These are phyloP conservation scores for Microbotryum saponariae DNA, from an alignment of 1,284 basidiomycete genomes.

Conservation along the genomic window DNA sequence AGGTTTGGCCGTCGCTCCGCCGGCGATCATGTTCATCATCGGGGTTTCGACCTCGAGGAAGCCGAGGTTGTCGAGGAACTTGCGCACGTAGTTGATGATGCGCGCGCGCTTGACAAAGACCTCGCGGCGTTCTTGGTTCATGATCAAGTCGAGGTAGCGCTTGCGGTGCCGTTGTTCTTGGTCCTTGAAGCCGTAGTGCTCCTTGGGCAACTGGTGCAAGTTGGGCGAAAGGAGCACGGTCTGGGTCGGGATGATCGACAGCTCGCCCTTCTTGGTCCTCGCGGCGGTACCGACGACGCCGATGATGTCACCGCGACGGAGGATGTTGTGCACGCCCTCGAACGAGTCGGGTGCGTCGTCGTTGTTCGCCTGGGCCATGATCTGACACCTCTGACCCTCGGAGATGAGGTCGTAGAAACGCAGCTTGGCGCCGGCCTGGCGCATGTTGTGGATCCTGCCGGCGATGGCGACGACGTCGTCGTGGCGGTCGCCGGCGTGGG, in stretches of 20 bases:
- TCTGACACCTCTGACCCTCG: constrained; percentile 89
- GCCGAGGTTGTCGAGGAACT: constrained; percentile 81
- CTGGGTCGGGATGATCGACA: constrained; percentile 75
- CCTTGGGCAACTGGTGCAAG: constrained; percentile 83
- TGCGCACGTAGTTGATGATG: constrained; percentile 84
- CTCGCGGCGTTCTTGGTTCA: constrained; percentile 82
- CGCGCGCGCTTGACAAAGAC: constrained; percentile 76
- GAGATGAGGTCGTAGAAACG: constrained; percentile 91
- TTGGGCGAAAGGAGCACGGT: constrained; percentile 91
- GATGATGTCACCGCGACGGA: constrained; percentile 93
- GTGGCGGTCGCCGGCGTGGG: constrained; percentile 39
- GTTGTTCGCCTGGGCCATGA: constrained; percentile 69
- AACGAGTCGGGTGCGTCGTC: constrained; percentile 64
- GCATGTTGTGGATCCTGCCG: constrained; percentile 85
- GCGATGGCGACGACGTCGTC: constrained; percentile 56
- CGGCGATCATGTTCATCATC: constrained; percentile 94
- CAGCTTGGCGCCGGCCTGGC: constrained; percentile 73
- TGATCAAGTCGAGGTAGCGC: constrained; percentile 96
- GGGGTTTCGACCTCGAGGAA: constrained; percentile 99
- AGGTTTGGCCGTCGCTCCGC: constrained; percentile 96
- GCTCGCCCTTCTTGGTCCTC: constrained; percentile 92
- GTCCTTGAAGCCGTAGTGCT: constrained; percentile 86
- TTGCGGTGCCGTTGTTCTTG: constrained; percentile 96
- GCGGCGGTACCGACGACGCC: constrained; percentile 83
- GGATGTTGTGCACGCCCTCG: constrained; percentile 66